Base-by-base conservation (phyloP, 768 basidiomycete genomes). In the Dendrothele bispora region DNA sequence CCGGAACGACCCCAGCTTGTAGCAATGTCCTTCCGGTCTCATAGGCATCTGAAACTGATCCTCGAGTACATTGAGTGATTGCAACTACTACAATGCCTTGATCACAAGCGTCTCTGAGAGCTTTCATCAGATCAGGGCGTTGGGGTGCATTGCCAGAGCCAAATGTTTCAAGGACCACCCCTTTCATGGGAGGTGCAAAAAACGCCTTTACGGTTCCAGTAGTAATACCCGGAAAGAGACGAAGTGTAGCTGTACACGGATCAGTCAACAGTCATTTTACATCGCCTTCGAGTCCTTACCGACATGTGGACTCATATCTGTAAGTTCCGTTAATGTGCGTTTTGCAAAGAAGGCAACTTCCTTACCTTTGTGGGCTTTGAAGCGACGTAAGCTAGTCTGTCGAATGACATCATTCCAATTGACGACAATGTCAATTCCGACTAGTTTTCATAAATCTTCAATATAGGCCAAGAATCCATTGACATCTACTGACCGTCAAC, bases 141-240 rank as follows among this genome's bases (percentile, higher is more conserved):
- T 91, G 86, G 0, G 95, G 93, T 10, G 92, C 91, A 65, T 98
- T 98, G 0, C 95, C 95, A 1, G 92, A 84, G 6, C 95, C 95
- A 63, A 91, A 98, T 2, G 89, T 91, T 62, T 95, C 91, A 2
- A 98, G 72, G 8, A 98, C 86, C 2, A 94, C 85, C 3, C 93
- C 94, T 25, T 77, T 79, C 7, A 84, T 80, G 4, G 88, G 86
- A 10, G 86, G 82, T 39, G 72, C 74, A 14, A 92, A 77, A 61
- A 94, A 94, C 3, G 88, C 84, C 15, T 73, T 82, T 38, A 94
- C 70, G 3, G 88, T 90, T 8, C 79, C 71, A 0, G 80, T 76
- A 12, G 86, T 83, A 51, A 95, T 92, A 17, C 93, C 93, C 4
- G 92, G 92, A 56, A 94, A 95, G 3, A 95, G 71, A 20, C 92